Conservation (phyloP, 495 filamentous ascomycete species). For the Penicillium coprophilum region DNA sequence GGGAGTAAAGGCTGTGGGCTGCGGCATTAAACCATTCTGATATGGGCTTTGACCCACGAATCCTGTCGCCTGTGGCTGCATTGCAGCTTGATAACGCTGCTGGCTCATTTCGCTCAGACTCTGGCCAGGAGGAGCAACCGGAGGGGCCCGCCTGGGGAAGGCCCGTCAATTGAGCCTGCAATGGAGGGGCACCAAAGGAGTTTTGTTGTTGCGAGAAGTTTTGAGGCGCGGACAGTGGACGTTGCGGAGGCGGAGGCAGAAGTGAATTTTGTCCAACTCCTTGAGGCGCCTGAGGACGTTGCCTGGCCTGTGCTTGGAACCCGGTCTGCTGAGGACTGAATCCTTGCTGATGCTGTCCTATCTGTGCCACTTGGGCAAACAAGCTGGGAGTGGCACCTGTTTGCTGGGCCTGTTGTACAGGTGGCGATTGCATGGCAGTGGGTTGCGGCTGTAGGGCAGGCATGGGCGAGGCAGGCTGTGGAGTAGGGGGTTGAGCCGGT, state of each 20-base stretch:
- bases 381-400: slow-evolving; percentile 51
- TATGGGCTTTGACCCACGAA: slow-evolving; percentile 56
- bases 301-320: slow-evolving; percentile 56
- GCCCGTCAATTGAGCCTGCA: slow-evolving; percentile 88
- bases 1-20: slow-evolving; percentile 53
- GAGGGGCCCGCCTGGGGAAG: slow-evolving; percentile 49
- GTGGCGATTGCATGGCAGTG: slow-evolving; percentile 48
- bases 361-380: slow-evolving; percentile 51
- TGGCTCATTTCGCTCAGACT: slow-evolving; percentile 71
- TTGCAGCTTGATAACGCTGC: slow-evolving; percentile 55
- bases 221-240: slow-evolving; percentile 87
- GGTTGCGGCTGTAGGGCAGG: slow-evolving; percentile 43
- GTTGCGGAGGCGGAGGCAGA: slow-evolving; percentile 76
- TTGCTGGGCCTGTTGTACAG: slow-evolving; percentile 55
- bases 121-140: slow-evolving; percentile 70
- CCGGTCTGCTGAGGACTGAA: slow-evolving; percentile 47
- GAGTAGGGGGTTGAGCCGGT: slow-evolving; percentile 55
- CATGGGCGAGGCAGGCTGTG: slow-evolving; percentile 27
- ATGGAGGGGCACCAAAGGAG: slow-evolving; percentile 66
- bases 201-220: slow-evolving; percentile 70
- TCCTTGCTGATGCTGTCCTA: slow-evolving; percentile 34
- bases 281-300: slow-evolving; percentile 72
- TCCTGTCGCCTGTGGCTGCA: slow-evolving; percentile 56
- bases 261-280: slow-evolving; percentile 61
- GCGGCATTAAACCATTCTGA: slow-evolving; percentile 48